phyloP scores from a whole-genome alignment of 352 stramenopile genomes.

The Albugo candida region DNA sequence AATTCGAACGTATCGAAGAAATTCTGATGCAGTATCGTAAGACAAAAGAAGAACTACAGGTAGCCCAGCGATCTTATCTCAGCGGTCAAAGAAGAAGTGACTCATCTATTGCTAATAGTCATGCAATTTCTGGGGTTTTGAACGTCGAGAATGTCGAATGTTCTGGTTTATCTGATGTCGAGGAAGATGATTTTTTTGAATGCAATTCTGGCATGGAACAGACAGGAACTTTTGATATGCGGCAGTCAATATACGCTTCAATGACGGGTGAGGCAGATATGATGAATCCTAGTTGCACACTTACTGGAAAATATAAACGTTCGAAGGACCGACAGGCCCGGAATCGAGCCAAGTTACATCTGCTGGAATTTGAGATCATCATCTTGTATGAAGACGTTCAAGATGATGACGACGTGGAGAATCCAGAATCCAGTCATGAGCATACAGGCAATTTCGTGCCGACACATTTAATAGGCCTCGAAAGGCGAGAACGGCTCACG shows the following conservation, averaged over 20 bases:
- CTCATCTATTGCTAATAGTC: too few species aligned
- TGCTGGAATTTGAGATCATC: constrained; percentile 50
- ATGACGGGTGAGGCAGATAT: constrained; percentile 12
- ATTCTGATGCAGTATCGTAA: constrained; percentile 60
- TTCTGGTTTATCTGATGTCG: constrained; percentile 59
- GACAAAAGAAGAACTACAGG: constrained; percentile 41
- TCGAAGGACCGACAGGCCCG: constrained; percentile 19
- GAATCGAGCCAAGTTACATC: constrained; percentile 50
- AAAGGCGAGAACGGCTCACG: constrained; percentile 27
- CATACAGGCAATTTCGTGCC: constrained; percentile 13
- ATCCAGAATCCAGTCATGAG: constrained; percentile 9
- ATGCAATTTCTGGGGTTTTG: background rate
- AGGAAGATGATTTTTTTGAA: constrained; percentile 74
- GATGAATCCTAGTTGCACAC: background rate
- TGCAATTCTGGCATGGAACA: constrained; percentile 43
- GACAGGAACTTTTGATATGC: constrained; percentile 17
- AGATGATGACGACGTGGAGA: constrained; percentile 22
- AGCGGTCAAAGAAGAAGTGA: background rate
- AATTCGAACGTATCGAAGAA: constrained; percentile 75
- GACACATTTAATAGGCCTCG: constrained; percentile 35
- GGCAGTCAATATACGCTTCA: constrained; percentile 70
- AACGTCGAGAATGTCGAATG: constrained; percentile 61
- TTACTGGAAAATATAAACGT: background rate
- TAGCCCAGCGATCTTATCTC: background rate
- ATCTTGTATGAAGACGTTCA: constrained; percentile 68